Evolutionary conservation across 2,329 filamentous ascomycete species (phyloP), one percentile per base, ranked within the genome.

Genomic region (Ophiostoma tasmaniense): DNA sequence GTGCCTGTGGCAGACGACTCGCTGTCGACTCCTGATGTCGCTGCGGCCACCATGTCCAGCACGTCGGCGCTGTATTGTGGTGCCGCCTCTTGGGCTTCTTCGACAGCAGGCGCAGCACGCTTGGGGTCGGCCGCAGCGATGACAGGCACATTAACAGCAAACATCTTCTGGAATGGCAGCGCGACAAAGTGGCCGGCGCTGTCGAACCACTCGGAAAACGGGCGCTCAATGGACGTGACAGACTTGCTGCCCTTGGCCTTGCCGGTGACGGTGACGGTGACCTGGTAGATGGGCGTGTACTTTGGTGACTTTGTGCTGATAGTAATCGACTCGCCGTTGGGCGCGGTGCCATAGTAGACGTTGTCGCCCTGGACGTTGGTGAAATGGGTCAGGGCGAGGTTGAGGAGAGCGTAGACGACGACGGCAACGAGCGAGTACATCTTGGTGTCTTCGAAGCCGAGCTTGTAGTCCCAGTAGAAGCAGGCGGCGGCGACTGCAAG

Each of bases 381-480:
- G 95, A 95, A 99, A 74, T 88, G 85, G 50, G 91, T 93, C 74
- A 98, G 84, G 2, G 85, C 82, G 37, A 85, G 84, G 77, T 97
- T 98, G 66, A 99, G 80, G 1, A 90, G 67, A 59, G 91, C 88
- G 81, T 99, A 99, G 20, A 89, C 76, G 13, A 84, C 83, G 4
- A 98, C 94, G 3, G 95, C 94, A 52, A 84, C 85, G 2, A 90
- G 85, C 0, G 94, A 96, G 81, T 89, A 94, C 72, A 84, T 81
- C 79, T 95, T 96, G 22, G 93, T 97, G 71, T 80, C 82, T 72
- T 97, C 92, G 84, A 95, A 98, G 74, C 93, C 94, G 65, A 93
- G 83, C 76, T 91, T 92, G 82, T 92, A 96, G 84, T 99, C 95
- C 81, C 92, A 93, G 72, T 87, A 88, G 83, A 98, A 98, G 75